Evolutionary conservation across 371 early-diverging fungal species (phyloP).

Genomic region (Apophysomyces sp.): DNA sequence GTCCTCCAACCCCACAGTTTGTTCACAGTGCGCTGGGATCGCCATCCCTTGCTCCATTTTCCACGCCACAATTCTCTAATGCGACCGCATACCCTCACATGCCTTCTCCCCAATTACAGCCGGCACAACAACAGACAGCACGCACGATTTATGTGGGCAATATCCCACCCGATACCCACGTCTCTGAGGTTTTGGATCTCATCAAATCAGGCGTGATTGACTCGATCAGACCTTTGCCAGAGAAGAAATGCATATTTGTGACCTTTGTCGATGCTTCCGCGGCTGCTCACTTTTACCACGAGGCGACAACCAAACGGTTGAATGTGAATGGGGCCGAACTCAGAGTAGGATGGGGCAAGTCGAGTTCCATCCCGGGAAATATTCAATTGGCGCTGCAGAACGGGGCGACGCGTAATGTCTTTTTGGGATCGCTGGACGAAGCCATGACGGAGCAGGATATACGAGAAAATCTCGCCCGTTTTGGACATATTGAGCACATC

Average conservation of each 20-base stretch:
- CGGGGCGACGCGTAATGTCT: conserved; percentile 80
- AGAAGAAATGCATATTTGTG: conserved; percentile 79
- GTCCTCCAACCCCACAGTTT: conserved; percentile 17
- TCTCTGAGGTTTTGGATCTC: conserved; percentile 71
- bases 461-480: conserved; percentile 55
- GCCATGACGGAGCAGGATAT: conserved; percentile 52
- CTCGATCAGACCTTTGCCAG: conserved; percentile 68
- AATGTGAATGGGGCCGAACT: conserved; percentile 54
- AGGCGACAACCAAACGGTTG: conserved; percentile 42
- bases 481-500: conserved; percentile 75
- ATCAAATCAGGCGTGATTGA: conserved; percentile 80
- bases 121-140: conserved; percentile 23
- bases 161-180: conserved; percentile 58
- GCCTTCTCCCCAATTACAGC: conserved; percentile 16
- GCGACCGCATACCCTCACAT: conserved; percentile 14
- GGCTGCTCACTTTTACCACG: conserved; percentile 61
- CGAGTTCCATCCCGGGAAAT: conserved; percentile 49
- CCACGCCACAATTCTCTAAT: conserved; percentile 23
- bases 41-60: conserved; percentile 21
- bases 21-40: conserved; percentile 16
- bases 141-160: conserved; percentile 85
- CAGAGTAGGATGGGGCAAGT: conserved; percentile 81
- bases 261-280: conserved; percentile 71
- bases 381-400: conserved; percentile 58
- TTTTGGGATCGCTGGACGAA: conserved; percentile 68